Evolutionary conservation across 352 stramenopile species (phyloP).

Genomic region (Bremia lactucae): DNA sequence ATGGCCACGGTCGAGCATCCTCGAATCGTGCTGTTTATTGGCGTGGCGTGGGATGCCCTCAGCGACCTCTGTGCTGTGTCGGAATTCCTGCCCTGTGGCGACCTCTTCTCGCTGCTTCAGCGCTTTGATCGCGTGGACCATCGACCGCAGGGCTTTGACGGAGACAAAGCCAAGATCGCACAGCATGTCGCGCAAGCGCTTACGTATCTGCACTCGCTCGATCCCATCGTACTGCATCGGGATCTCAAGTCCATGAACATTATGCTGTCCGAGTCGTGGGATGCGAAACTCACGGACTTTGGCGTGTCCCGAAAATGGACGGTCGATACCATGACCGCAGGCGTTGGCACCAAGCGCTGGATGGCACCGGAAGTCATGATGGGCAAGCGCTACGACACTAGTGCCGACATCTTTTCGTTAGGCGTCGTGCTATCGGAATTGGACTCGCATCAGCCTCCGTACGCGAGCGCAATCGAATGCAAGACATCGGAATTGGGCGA

Average conservation of each 20-base stretch:
- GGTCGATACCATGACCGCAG: slow-evolving; percentile 21
- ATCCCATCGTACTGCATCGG: slow-evolving; percentile 28
- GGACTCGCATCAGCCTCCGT: slow-evolving; percentile 20
- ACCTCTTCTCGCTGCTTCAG: slow-evolving; percentile 30
- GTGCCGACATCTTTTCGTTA: slow-evolving; percentile 32
- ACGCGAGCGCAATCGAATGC: slow-evolving; percentile 15
- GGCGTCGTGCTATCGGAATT: slow-evolving; percentile 29
- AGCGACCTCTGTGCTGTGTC: slow-evolving; percentile 35
- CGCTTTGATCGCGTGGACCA: slow-evolving; percentile 9
- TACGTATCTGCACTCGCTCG: slow-evolving; percentile 24
- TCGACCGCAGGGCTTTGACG: slow-evolving; percentile 17
- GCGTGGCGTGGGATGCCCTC: slow-evolving; percentile 42
- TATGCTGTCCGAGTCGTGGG: slow-evolving; percentile 26
- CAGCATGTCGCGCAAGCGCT: slow-evolving; percentile 24
- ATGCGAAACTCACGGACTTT: slow-evolving; percentile 50
- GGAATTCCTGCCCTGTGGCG: slow-evolving; percentile 39
- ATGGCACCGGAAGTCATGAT: slow-evolving; percentile 36
- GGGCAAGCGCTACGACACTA: slow-evolving; percentile 16
- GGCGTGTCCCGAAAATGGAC: slow-evolving; percentile 19
- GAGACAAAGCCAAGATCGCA: slow-evolving; percentile 26
- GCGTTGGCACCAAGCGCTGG: slow-evolving; percentile 22
- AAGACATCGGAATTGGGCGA: slow-evolving; percentile 7
- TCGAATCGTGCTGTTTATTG: slow-evolving; percentile 40
- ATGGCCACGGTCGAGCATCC: slow-evolving; percentile 37
- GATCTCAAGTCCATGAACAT: slow-evolving; percentile 66